These are phyloP conservation scores for Magnolia kwangsiensis DNA, from an alignment of 164 flowering plant species.

Conservation along the genomic window DNA sequence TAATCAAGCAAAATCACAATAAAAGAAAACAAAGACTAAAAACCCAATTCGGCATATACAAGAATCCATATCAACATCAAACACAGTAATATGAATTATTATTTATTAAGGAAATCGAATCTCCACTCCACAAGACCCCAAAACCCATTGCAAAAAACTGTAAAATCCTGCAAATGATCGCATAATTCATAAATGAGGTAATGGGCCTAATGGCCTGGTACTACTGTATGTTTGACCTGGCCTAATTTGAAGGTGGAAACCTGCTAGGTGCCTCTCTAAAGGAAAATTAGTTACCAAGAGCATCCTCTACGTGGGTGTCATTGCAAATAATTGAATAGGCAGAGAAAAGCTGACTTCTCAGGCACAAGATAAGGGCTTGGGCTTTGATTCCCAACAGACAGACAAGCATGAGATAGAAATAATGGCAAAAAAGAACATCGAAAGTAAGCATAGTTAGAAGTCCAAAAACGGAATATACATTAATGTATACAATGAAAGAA, in stretches of 20 bases:
- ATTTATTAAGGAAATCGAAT: neutral
- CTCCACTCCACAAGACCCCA: neutral
- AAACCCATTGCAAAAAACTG: neutral
- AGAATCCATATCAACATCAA: too few species aligned
- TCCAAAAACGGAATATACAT: neutral
- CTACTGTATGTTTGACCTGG: neutral
- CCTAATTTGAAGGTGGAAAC: neutral
- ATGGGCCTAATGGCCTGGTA: neutral
- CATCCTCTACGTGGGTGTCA: neutral
- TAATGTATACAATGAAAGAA: neutral
- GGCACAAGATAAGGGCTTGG: neutral
- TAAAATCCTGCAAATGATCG: neutral
- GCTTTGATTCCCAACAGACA: neutral
- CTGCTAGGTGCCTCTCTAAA: neutral
- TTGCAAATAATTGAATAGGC: neutral
- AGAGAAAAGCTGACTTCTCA: neutral
- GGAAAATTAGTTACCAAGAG: neutral
- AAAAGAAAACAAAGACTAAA: neutral
- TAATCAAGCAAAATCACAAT: constrained; percentile 8
- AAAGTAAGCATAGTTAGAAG: neutral
- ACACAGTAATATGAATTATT: too few species aligned
- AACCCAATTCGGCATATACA: constrained; percentile 5
- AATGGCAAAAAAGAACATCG: too few species aligned
- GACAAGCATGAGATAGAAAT: too few species aligned
- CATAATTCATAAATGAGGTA: too few species aligned